Conservation (phyloP, 169 alveolate genomes). For the Pseudocohnilembus persalinus region DNA sequence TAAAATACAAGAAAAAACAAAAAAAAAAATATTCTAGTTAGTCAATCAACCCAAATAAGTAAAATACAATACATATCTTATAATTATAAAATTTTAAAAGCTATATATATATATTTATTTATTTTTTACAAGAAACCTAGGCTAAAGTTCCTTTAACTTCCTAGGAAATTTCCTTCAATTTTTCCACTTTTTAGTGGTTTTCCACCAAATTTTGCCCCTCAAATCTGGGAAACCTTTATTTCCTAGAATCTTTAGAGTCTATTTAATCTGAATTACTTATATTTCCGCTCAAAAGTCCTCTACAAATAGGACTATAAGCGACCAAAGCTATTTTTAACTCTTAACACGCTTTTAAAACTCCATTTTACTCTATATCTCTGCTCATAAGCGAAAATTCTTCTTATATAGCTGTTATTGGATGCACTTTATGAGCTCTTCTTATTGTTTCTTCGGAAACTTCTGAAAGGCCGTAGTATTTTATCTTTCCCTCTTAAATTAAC, state of each 20-base stretch:
- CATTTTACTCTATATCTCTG: conserved; percentile 11
- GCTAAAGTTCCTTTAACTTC: too few species aligned
- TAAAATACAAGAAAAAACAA: too few species aligned
- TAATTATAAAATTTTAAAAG: too few species aligned
- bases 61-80: too few species aligned
- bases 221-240: neutral
- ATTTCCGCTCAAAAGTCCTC: neutral
- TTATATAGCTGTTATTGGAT: conserved; percentile 4
- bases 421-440: conserved; percentile 7
- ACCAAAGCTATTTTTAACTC: neutral
- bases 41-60: too few species aligned
- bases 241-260: neutral
- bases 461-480: neutral
- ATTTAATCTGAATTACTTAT: neutral
- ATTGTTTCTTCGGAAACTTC: neutral
- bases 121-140: too few species aligned
- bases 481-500: neutral
- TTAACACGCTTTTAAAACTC: neutral
- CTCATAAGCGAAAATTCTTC: neutral
- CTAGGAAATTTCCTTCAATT: too few species aligned
- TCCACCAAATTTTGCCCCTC: neutral
- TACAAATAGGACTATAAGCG: conserved; percentile 11
- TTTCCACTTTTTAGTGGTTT: too few species aligned
- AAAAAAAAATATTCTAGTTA: too few species aligned
- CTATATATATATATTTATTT: too few species aligned